phyloP scores from a whole-genome alignment of 495 filamentous ascomycete species.

The Aspergillus sclerotioniger region DNA sequence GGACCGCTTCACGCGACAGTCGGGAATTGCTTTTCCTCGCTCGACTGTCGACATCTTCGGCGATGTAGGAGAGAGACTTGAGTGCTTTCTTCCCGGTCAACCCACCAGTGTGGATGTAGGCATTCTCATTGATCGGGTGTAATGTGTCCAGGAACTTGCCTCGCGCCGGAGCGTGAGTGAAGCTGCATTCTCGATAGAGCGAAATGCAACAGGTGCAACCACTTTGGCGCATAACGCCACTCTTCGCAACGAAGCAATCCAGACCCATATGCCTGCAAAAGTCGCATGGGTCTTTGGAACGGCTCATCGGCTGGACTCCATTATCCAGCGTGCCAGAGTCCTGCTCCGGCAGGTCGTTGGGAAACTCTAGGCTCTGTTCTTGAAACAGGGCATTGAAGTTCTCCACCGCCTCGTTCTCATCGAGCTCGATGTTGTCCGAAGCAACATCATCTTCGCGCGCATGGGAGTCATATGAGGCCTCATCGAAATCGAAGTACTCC shows the following conservation, averaged over 20 bases:
- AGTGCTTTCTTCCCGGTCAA: constrained; percentile 39
- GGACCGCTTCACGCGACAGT: constrained; percentile 70
- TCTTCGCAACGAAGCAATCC: constrained; percentile 70
- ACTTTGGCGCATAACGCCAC: constrained; percentile 63
- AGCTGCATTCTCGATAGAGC: constrained; percentile 71
- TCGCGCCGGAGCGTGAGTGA: constrained; percentile 50
- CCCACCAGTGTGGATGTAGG: constrained; percentile 34
- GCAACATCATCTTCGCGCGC: constrained; percentile 41
- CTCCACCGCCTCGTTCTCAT: constrained; percentile 35
- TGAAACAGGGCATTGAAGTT: constrained; percentile 37
- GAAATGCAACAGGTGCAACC: constrained; percentile 79
- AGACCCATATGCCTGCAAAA: constrained; percentile 68
- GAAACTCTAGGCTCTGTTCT: constrained; percentile 39
- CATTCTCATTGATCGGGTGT: constrained; percentile 50
- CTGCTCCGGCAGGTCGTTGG: constrained; percentile 30
- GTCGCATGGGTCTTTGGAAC: constrained; percentile 60
- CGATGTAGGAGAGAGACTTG: constrained; percentile 40
- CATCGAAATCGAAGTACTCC: constrained; percentile 58
- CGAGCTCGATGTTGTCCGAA: constrained; percentile 38
- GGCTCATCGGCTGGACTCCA: constrained; percentile 47
- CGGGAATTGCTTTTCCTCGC: constrained; percentile 59
- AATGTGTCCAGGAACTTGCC: constrained; percentile 51
- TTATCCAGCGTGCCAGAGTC: constrained; percentile 30
- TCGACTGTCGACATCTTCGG: constrained; percentile 39
- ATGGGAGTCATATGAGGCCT: constrained; percentile 43